Base-by-base conservation (phyloP, 2,329 filamentous ascomycete genomes). In the Hysterium pulicare region DNA sequence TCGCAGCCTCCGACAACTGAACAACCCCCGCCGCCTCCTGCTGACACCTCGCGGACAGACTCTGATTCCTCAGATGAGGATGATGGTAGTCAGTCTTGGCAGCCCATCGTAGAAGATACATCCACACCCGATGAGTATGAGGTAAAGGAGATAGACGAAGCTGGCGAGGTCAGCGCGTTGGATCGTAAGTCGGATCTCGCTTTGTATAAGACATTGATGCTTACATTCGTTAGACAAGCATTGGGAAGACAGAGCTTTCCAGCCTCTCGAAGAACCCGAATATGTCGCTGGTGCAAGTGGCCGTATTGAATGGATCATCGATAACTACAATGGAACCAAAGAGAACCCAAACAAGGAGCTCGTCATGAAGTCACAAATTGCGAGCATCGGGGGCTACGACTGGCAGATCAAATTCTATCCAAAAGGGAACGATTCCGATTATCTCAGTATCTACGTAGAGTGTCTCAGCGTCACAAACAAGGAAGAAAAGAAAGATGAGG, bases 331-430 rank as follows among this genome's bases (percentile, higher is more conserved):
- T 46, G 81, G 81, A 37, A 83, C 79, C 10, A 75, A 71, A 38
- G 78, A 82, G 37, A 73, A 73, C 3, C 80, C 79, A 2, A 83
- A 83, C 54, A 72, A 72, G 32, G 73, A 76, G 28, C 70, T 74
- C 31, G 68, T 83, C 48, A 79, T 83, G 73, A 75, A 74, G 22
- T 83, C 81, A 5, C 76, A 73, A 0, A 57, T 72, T 5, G 75
- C 79, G 9, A 72, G 64, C 20, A 68, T 83, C 43, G 81, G 78
- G 16, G 79, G 77, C 16, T 75, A 78, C 47, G 79, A 82, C 57
- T 84, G 80, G 80, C 79, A 76, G 42, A 78, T 84, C 67, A 83
- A 83, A 59, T 79, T 83, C 56, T 83, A 79, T 50, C 81, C 81
- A 2, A 73, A 73, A 33, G 81, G 81, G 16, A 81, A 83, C 53